A percentile compares a stretch with the other conserved stretches of the same genome.
phyloP scores from a whole-genome alignment of 768 basidiomycete species.

The Trametes cubensis region DNA sequence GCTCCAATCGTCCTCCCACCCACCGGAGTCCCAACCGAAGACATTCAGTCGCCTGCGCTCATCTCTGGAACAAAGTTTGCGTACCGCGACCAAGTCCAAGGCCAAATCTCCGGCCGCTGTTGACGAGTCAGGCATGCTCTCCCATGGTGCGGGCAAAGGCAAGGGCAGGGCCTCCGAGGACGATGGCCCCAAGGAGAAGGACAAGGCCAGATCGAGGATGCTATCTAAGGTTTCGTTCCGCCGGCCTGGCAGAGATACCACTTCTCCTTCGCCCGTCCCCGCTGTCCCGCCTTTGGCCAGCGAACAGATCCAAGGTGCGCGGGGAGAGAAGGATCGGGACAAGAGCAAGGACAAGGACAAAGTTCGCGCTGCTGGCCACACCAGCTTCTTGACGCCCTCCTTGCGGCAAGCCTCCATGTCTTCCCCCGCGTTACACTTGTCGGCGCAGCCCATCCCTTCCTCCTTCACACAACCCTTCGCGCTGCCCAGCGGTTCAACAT shows the following conservation, averaged over 20 bases:
- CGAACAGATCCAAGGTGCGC: conserved; percentile 31
- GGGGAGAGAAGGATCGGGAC: conserved; percentile 33
- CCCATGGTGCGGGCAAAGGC: conserved; percentile 40
- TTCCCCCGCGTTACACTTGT: conserved; percentile 70
- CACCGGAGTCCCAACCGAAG: conserved; percentile 46
- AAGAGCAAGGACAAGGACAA: conserved; percentile 39
- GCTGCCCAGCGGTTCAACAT: conserved; percentile 50
- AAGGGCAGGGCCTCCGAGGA: conserved; percentile 45
- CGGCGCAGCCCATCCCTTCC: conserved; percentile 57
- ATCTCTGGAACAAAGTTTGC: conserved; percentile 66
- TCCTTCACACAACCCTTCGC: conserved; percentile 51
- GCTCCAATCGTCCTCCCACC: conserved; percentile 34
- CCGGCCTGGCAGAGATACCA: conserved; percentile 38
- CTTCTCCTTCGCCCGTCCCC: conserved; percentile 43
- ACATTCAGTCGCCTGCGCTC: conserved; percentile 68
- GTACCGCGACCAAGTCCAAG: conserved; percentile 60
- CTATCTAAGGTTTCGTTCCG: conserved; percentile 59
- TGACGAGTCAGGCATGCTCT: conserved; percentile 50
- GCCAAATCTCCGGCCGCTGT: conserved; percentile 24
- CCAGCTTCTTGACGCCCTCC: conserved; percentile 66
- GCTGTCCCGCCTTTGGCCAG: conserved; percentile 35
- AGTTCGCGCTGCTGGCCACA: conserved; percentile 54
- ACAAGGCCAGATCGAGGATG: conserved; percentile 49
- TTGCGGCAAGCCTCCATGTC: conserved; percentile 73
- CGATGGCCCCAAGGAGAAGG: conserved; percentile 41